Percentiles rank a stretch among this genome's conserved stretches.
These are phyloP conservation scores for Marchantia polymorpha DNA, from an alignment of 225 moss, liverwort and hornwort genomes.

Conservation along the genomic window DNA sequence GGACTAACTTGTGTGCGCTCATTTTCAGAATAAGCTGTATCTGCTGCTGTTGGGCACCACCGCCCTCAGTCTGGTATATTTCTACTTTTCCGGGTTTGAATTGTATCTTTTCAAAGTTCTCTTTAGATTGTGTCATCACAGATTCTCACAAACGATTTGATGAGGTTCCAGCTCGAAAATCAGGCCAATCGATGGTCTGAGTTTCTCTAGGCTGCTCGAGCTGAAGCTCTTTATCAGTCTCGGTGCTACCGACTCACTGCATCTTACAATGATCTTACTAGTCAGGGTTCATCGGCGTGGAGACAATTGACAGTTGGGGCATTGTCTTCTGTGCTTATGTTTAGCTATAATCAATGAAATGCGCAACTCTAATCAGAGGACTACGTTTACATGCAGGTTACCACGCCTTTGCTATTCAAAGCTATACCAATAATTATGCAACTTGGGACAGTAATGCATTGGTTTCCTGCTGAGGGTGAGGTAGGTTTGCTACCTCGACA, in stretches of 20 bases:
- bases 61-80: conserved; percentile 78
- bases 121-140: neutral
- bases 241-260: neutral
- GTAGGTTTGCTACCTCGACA: conserved; percentile 34
- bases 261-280: neutral
- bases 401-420: conserved; percentile 90
- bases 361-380: neutral
- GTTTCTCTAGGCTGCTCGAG: neutral
- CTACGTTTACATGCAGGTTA: conserved; percentile 47
- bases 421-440: conserved; percentile 92
- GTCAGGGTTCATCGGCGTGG: neutral
- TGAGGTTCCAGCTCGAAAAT: too few species aligned
- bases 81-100: neutral
- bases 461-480: conserved; percentile 72
- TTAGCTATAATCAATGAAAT: neutral
- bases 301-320: neutral
- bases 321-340: neutral
- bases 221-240: neutral
- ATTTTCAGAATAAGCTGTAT: conserved; percentile 80
- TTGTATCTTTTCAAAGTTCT: neutral
- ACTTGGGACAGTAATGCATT: conserved; percentile 69
- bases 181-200: neutral
- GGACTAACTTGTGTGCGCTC: neutral
- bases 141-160: neutral
- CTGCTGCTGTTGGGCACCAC: conserved; percentile 90